phyloP scores from a whole-genome alignment of 441 rosid species.

The Pelargonium myrrhifolium region DNA sequence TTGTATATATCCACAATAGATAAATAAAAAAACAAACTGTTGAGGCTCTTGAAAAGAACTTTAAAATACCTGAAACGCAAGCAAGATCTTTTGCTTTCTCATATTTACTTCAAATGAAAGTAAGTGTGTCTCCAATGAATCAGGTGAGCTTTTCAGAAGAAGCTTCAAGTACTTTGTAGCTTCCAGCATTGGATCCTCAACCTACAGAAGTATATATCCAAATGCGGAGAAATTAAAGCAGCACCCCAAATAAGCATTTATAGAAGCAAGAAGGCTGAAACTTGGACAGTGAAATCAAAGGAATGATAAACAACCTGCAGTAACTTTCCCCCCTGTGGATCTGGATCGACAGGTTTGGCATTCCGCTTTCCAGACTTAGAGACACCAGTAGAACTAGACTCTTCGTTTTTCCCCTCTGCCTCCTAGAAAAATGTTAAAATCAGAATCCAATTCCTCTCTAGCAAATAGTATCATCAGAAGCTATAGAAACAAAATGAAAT shows the following conservation, averaged over 20 bases:
- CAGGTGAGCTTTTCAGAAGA: constrained; percentile 83
- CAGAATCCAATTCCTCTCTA: not conserved
- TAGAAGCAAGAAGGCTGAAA: constrained; percentile 7
- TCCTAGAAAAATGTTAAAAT: constrained; percentile 47
- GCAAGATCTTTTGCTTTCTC: constrained; percentile 86
- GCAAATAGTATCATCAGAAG: constrained; percentile 17
- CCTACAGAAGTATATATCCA: constrained; percentile 32
- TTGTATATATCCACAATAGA: too few species aligned
- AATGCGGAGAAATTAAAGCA: not conserved
- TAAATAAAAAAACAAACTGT: not conserved
- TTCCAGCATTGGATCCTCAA: constrained; percentile 84
- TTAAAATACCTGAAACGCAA: constrained; percentile 78
- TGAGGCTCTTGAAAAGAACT: not conserved
- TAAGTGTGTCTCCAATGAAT: constrained; percentile 85
- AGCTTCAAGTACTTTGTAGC: constrained; percentile 91
- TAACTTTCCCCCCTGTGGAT: constrained; percentile 89
- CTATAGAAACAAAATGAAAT: constrained; percentile 22
- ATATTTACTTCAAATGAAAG: constrained; percentile 97
- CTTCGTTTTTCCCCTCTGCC: constrained; percentile 88
- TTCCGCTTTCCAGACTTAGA: constrained; percentile 88
- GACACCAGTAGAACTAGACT: constrained; percentile 53
- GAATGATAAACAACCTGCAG: constrained; percentile 59
- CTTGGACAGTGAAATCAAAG: constrained; percentile 4
- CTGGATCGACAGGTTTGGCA: constrained; percentile 91
- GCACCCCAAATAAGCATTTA: not conserved